Evolutionary conservation across 345 rosid genomes (phyloP).

Genomic region (Cardiospermum halicacabum): DNA sequence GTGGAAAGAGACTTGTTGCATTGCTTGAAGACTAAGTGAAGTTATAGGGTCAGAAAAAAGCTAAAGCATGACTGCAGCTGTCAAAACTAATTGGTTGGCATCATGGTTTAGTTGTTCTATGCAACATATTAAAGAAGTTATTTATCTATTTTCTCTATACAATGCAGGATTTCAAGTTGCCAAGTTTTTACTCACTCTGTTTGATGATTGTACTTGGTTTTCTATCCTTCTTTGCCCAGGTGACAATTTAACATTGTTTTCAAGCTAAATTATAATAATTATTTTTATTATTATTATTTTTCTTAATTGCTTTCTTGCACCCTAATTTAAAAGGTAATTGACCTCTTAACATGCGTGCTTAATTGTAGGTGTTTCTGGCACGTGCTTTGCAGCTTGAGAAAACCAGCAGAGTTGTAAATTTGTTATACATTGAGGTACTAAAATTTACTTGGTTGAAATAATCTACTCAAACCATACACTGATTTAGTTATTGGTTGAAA

Average conservation of each 20-base stretch:
- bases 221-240: conserved; percentile 83
- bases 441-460: not conserved
- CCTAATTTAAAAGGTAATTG: conserved; percentile 4
- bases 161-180: conserved; percentile 68
- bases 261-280: not conserved
- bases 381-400: conserved; percentile 91
- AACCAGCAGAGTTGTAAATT: conserved; percentile 66
- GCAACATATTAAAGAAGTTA: not conserved
- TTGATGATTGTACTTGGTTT: conserved; percentile 57
- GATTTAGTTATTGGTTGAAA: not conserved
- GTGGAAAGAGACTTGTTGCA: not conserved
- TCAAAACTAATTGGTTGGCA: not conserved
- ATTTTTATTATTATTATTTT: not conserved
- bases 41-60: too few species aligned
- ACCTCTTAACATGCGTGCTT: conserved; percentile 9
- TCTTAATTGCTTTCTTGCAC: not conserved
- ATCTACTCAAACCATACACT: not conserved
- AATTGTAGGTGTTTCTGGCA: conserved; percentile 62
- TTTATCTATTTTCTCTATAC: not conserved
- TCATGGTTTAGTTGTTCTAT: not conserved
- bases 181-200: conserved; percentile 43
- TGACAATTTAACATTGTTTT: conserved; percentile 14
- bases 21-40: not conserved
- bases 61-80: too few species aligned
- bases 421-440: conserved; percentile 65